phyloP scores from a whole-genome alignment of 495 filamentous ascomycete species.

The Talaromyces liani region DNA sequence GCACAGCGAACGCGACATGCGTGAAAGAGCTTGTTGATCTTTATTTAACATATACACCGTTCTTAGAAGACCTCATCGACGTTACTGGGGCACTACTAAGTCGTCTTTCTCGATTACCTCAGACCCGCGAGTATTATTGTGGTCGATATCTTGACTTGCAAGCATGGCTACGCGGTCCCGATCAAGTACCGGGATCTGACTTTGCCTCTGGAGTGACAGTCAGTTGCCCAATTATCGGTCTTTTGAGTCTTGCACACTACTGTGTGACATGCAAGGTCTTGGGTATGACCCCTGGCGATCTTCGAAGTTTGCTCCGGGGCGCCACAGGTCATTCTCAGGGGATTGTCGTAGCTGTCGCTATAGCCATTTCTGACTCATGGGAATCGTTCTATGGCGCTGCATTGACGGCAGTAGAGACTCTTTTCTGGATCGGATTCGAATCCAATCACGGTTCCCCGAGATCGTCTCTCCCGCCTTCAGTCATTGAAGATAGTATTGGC shows the following conservation, averaged over 20 bases:
- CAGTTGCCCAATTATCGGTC: conserved; percentile 20
- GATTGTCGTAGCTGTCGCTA: conserved; percentile 17
- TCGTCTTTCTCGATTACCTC: conserved; percentile 9
- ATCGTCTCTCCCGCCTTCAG: conserved; percentile 62
- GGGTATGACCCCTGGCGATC: conserved; percentile 13
- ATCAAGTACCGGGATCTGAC: neutral
- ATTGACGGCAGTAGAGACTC: conserved; percentile 9
- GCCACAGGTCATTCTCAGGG: conserved; percentile 23
- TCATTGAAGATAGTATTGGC: conserved; percentile 83
- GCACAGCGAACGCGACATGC: conserved; percentile 17
- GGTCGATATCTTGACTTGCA: conserved; percentile 13
- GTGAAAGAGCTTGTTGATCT: conserved; percentile 15
- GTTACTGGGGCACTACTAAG: conserved; percentile 12
- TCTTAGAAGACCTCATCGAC: conserved; percentile 12
- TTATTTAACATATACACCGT: conserved; percentile 14
- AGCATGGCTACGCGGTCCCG: conserved; percentile 16
- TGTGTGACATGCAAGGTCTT: conserved; percentile 14
- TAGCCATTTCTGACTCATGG: conserved; percentile 17
- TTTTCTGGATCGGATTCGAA: conserved; percentile 15
- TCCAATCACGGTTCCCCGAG: neutral
- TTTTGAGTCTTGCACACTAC: conserved; percentile 15
- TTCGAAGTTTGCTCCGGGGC: conserved; percentile 11
- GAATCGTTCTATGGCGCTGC: conserved; percentile 12
- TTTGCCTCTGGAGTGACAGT: conserved; percentile 20
- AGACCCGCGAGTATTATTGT: conserved; percentile 8